Evolutionary conservation across 139 green algal species (phyloP), one percentile per base, ranked within the genome.

Genomic region (Volvox reticuliferus): DNA sequence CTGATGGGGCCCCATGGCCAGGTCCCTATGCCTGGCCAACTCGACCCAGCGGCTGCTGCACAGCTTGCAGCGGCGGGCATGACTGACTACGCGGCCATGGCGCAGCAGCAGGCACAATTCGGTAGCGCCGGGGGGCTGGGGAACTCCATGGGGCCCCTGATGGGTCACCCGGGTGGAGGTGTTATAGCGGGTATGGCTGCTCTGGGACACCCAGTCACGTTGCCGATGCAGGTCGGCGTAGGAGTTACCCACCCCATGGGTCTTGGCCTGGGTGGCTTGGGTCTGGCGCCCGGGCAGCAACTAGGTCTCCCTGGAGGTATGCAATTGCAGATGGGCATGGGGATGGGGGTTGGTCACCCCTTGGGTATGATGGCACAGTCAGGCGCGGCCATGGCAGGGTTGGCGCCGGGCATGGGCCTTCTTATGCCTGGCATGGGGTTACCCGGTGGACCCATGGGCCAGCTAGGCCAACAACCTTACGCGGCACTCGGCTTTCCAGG

Each of bases 271-370:
- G 79, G 79, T n/a, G 19, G 32, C 32, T 18, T 77, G 62, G 62
- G 61, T 12, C 81, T 87, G 81, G 37, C 1, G 55, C 30, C 81
- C 20, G 36, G 22, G 36, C 36, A 86, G 79, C 44, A 73, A 37
- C 44, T 86, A 44, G 79, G 21, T 35, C 36, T 84, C 36, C 36
- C 36, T 32, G 78, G 79, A n/a, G 79, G 17, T 14, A 71, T 86
- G 79, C 79, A 71, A n/a, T 67, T 86, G 44, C 79, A 71, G 50
- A 86, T 86, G 79, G 50, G 36, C 1, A 37, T 86, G 79, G 78
- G 78, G 12, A 44, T 65, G 36, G 78, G 78, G 20, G 78, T 20
- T 0, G 50, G 24, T 26, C 50, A 86, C 44, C 30, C 50, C 50
- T 73, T 86, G 79, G 79, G 50, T 30, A 13, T 86, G 26, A 20